Base-by-base conservation (phyloP, 139 green algal genomes). In the Edaphochlamys debaryana region DNA sequence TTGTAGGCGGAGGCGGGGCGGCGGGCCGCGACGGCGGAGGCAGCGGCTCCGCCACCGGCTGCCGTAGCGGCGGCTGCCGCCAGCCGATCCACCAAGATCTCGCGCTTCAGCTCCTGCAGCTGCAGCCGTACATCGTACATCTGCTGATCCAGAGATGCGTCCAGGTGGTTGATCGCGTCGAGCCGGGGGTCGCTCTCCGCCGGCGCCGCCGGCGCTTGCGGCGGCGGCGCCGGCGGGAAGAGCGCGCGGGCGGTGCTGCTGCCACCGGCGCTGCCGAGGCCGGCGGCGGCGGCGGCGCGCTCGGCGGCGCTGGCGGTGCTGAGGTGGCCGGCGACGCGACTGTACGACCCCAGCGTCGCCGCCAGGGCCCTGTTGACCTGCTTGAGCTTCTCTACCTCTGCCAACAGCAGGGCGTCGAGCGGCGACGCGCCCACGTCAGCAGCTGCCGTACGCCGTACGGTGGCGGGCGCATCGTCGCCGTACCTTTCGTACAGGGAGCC, bases 301-400 rank as follows among this genome's bases (percentile, higher is more conserved):
- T 11, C 13, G n/a, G 60, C 22, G 54, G 54, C 30, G 54, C 54
- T 38, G n/a, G 30, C 60, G 60, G 60, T 25, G n/a, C n/a, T 19
- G 13, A 81, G 73, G 22, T 60, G 60, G 40, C 34, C 40, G 2
- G 60, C 30, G 5, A 81, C 75, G 17, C 62, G 58, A n/a, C 56
- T 71, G 75, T 81, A 81, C 75, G 75, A 81, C 30, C 45, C 37
- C 40, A 81, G 42, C 0, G 75, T 72, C 30, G 1, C 27, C 0
- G 75, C 75, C 7, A 81, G 75, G 4, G 38, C 32, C 15, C 15
- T 22, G 32, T 81, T 81, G 75, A 81, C 66, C 0, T 4, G n/a
- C 62, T 81, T 81, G 5, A 81, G 75, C 41, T 81, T 81, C 58
- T 81, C 75, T 20, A 81, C 75, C 62, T 81, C 75, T 2, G 60